Evolutionary conservation across 495 filamentous ascomycete genomes (phyloP).

Genomic region (Aspergillus affinis): DNA sequence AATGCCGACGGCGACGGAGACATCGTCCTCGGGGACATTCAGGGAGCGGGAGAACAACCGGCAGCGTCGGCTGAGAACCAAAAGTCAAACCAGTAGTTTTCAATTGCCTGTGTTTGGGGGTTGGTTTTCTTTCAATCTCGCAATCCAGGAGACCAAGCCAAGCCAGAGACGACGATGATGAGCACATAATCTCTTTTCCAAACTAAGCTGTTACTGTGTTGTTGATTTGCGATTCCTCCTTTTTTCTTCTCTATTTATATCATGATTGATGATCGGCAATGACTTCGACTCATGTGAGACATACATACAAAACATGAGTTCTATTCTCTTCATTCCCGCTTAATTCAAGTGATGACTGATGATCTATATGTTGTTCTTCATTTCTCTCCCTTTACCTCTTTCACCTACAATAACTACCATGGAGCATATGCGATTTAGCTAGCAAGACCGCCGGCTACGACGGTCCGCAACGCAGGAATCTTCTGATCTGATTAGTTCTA

Average conservation of each 20-base stretch:
- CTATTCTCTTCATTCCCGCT: background rate
- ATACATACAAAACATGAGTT: background rate
- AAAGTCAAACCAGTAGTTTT: constrained; percentile 6
- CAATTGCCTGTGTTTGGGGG: background rate
- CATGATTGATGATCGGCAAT: constrained; percentile 33
- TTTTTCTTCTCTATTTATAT: constrained; percentile 11
- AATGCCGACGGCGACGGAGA: constrained; percentile 43
- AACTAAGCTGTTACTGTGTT: background rate
- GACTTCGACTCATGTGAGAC: constrained; percentile 6
- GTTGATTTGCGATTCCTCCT: constrained; percentile 7
- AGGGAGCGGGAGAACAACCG: constrained; percentile 10
- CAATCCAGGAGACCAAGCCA: too few species aligned
- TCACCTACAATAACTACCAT: background rate
- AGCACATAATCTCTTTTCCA: background rate
- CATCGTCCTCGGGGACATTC: constrained; percentile 39
- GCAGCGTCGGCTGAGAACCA: constrained; percentile 3
- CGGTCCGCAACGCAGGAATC: background rate
- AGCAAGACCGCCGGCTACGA: background rate
- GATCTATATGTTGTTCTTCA: background rate
- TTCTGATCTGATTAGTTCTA: background rate
- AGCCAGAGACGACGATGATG: background rate
- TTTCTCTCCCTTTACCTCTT: background rate
- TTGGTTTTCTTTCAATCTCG: background rate
- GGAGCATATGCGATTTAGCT: background rate
- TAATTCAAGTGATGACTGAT: constrained; percentile 3